Percentiles rank a stretch among this genome's conserved stretches.
phyloP scores from a whole-genome alignment of 305 asterid species.

The Rubia peregrina region DNA sequence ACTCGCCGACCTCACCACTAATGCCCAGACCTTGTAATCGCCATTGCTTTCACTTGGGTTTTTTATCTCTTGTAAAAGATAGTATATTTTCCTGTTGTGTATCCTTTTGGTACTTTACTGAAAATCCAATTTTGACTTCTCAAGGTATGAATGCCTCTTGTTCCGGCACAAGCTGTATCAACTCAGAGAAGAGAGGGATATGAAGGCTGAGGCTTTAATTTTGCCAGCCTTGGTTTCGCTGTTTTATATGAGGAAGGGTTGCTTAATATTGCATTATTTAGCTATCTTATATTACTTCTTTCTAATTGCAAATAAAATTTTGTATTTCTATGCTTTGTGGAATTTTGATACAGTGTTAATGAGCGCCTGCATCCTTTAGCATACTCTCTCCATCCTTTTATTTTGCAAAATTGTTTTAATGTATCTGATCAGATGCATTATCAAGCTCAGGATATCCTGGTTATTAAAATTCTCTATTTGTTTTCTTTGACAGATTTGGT shows the following conservation, averaged over 20 bases:
- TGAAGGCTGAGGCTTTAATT: conserved; percentile 98
- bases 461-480: background rate
- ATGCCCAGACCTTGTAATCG: conserved; percentile 70
- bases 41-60: background rate
- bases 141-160: conserved; percentile 73
- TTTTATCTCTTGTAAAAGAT: background rate
- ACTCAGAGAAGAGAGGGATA: conserved; percentile 90
- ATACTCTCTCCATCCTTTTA: no score
- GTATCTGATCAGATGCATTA: background rate
- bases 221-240: conserved; percentile 96
- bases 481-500: conserved; percentile 54
- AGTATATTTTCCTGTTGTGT: no score
- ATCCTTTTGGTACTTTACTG: background rate
- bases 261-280: conserved; percentile 19
- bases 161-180: conserved; percentile 89
- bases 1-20: conserved; percentile 81
- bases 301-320: background rate
- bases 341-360: no score
- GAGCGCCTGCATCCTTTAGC: no score
- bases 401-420: no score
- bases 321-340: no score
- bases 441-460: background rate
- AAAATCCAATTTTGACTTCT: background rate
- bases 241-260: conserved; percentile 87
- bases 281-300: background rate